A percentile compares a stretch with the other conserved stretches of the same genome.
These are phyloP conservation scores for Phlebiopsis flavidoalba DNA, from an alignment of 768 basidiomycete genomes.

Conservation along the genomic window DNA sequence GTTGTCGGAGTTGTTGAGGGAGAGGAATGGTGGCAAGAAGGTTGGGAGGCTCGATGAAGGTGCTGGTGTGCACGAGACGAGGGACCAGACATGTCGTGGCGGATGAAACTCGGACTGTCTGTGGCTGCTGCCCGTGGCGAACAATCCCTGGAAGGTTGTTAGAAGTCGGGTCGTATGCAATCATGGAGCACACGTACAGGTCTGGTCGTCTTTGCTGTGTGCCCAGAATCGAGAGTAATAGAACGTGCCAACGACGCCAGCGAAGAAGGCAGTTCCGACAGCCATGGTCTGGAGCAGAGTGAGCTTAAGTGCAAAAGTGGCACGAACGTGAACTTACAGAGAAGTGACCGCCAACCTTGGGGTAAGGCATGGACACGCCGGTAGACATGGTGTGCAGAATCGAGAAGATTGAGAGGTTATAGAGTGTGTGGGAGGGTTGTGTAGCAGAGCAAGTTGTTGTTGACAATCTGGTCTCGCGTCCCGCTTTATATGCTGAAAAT, in stretches of 20 bases:
- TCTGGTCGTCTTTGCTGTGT: conserved; percentile 9
- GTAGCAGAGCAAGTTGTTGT: background rate
- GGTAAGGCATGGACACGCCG: background rate
- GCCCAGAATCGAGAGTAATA: conserved; percentile 3
- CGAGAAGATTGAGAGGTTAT: background rate
- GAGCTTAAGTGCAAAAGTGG: background rate
- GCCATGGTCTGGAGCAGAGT: background rate
- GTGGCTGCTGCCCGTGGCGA: conserved; percentile 11
- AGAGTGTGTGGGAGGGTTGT: background rate
- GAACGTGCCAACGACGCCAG: conserved; percentile 1
- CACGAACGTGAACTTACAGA: background rate
- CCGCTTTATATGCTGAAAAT: background rate
- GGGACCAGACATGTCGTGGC: background rate
- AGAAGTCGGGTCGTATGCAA: background rate
- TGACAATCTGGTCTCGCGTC: background rate
- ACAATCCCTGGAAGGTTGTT: conserved; percentile 5
- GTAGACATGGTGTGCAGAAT: background rate
- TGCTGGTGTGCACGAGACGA: background rate
- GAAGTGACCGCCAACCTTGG: background rate
- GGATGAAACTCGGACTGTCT: background rate
- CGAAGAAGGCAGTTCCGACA: conserved; percentile 7
- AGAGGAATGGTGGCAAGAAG: background rate
- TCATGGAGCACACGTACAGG: conserved; percentile 1
- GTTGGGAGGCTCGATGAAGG: background rate
- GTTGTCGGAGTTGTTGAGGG: conserved; percentile 5